Conservation (phyloP, 2,329 filamentous ascomycete species). For the Calonectria crousiana region DNA sequence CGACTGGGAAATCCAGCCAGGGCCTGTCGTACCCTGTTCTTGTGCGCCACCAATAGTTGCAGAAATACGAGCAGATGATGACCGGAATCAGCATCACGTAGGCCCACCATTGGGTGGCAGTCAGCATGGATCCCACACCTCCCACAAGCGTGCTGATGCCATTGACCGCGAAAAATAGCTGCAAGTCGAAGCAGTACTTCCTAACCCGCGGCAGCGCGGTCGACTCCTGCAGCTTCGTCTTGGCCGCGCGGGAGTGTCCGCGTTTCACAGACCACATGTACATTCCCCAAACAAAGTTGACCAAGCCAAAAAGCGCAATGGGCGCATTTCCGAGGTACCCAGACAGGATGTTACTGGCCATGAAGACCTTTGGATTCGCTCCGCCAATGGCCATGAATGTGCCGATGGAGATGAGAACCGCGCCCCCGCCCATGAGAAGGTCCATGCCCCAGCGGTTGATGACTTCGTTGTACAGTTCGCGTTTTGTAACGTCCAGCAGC, state of each 20-base stretch:
- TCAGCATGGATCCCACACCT: constrained; percentile 62
- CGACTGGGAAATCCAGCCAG: neutral
- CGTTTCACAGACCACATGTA: constrained; percentile 57
- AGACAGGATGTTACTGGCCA: constrained; percentile 64
- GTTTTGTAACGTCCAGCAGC: constrained; percentile 57
- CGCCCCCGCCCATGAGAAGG: constrained; percentile 60
- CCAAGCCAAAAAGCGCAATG: constrained; percentile 61
- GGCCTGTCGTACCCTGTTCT: constrained; percentile 57
- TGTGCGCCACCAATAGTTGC: constrained; percentile 62
- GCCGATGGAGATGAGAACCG: constrained; percentile 62
- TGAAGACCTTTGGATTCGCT: constrained; percentile 54
- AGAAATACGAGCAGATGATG: constrained; percentile 58
- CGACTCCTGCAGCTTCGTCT: constrained; percentile 40
- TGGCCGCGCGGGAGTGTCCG: constrained; percentile 48
- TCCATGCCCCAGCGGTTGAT: constrained; percentile 66
- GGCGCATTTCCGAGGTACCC: constrained; percentile 67
- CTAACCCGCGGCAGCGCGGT: constrained; percentile 46
- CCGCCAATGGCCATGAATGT: constrained; percentile 68
- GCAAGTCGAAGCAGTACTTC: constrained; percentile 51
- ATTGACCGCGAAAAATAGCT: constrained; percentile 58
- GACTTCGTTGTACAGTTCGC: constrained; percentile 63
- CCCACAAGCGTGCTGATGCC: constrained; percentile 60
- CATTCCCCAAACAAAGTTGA: constrained; percentile 62
- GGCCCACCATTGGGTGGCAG: constrained; percentile 64
- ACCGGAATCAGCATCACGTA: constrained; percentile 65